Evolutionary conservation across 2,329 filamentous ascomycete genomes (phyloP).

Genomic region (Talaromyces piceae): DNA sequence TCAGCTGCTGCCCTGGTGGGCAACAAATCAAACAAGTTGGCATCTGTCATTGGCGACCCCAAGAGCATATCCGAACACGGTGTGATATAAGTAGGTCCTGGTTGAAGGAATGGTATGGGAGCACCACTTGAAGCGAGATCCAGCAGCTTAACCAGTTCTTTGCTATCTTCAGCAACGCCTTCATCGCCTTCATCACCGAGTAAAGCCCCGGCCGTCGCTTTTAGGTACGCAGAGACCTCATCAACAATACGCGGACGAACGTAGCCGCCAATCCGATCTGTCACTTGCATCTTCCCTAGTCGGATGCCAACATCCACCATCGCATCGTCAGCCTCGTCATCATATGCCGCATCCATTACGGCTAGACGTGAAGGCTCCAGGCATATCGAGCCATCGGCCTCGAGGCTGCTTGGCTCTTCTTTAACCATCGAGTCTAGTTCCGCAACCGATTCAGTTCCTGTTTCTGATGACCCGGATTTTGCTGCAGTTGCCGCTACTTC

Average conservation of each 20-base stretch:
- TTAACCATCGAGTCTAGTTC: not conserved
- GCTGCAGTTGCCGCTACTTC: slow-evolving; percentile 48
- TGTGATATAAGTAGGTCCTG: slow-evolving; percentile 59
- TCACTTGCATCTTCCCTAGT: slow-evolving; percentile 65
- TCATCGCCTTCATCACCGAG: not conserved
- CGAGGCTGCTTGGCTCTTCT: slow-evolving; percentile 26
- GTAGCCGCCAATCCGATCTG: slow-evolving; percentile 65
- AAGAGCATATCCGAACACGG: slow-evolving; percentile 64
- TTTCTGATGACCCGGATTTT: slow-evolving; percentile 4
- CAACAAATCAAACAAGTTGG: slow-evolving; percentile 53
- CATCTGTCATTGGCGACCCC: slow-evolving; percentile 42
- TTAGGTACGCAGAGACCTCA: slow-evolving; percentile 46
- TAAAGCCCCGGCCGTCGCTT: not conserved
- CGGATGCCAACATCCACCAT: slow-evolving; percentile 64
- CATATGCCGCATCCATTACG: slow-evolving; percentile 60
- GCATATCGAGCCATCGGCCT: slow-evolving; percentile 46
- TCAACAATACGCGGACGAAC: slow-evolving; percentile 63
- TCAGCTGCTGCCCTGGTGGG: slow-evolving; percentile 54
- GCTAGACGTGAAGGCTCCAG: slow-evolving; percentile 58
- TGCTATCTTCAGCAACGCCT: slow-evolving; percentile 1
- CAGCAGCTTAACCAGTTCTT: slow-evolving; percentile 5
- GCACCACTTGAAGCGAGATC: slow-evolving; percentile 8
- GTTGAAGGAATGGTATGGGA: slow-evolving; percentile 48
- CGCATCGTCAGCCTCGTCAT: slow-evolving; percentile 58
- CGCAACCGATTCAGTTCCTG: not conserved